Conservation (phyloP, 169 alveolate genomes). For the Plasmodium vivax region DNA sequence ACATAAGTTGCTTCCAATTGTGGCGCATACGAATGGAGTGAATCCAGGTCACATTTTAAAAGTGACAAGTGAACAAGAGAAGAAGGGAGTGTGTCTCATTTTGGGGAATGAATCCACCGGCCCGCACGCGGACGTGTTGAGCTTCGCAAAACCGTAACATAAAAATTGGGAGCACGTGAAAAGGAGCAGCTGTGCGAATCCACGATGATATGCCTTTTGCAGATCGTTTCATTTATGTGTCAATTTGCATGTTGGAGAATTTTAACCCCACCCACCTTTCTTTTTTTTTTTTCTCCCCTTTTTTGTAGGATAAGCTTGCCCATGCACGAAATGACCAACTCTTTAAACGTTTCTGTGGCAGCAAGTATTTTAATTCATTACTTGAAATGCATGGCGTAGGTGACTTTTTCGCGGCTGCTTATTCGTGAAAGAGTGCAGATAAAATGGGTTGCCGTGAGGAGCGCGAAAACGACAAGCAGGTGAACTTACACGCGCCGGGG, state of each 20-base stretch:
- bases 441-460: background rate
- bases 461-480: background rate
- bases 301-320: constrained; percentile 79
- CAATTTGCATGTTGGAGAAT: background rate
- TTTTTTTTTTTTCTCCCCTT: background rate
- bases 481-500: background rate
- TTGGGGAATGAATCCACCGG: constrained; percentile 71
- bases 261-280: background rate
- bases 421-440: background rate
- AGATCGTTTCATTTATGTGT: background rate
- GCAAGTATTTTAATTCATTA: constrained; percentile 84
- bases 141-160: constrained; percentile 67
- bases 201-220: background rate
- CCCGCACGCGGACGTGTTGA: constrained; percentile 46
- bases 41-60: constrained; percentile 6
- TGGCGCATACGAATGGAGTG: constrained; percentile 83
- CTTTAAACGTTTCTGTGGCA: constrained; percentile 84
- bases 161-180: background rate
- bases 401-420: background rate
- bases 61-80: background rate
- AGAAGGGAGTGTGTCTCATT: constrained; percentile 67
- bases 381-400: constrained; percentile 44
- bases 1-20: constrained; percentile 80
- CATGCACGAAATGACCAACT: constrained; percentile 84
- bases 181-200: background rate